phyloP scores from a whole-genome alignment of 1,139 yeast genomes.

The Pichia cactophila region DNA sequence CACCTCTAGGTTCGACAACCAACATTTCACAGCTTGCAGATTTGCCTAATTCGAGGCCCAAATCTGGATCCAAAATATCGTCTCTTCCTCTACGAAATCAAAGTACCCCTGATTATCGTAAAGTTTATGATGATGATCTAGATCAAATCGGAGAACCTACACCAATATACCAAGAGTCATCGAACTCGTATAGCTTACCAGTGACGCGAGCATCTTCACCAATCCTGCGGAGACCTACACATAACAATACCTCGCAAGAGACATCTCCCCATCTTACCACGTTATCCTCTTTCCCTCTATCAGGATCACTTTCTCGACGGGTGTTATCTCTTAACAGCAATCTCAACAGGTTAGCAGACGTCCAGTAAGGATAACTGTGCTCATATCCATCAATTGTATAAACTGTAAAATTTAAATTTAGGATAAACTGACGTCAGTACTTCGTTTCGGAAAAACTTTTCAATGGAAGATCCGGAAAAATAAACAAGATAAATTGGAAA shows the following conservation, averaged over 20 bases:
- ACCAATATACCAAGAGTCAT: constrained; percentile 21
- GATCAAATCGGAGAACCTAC: constrained; percentile 18
- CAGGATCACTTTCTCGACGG: background rate
- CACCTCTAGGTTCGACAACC: background rate
- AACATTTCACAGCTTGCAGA: background rate
- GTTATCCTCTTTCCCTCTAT: background rate
- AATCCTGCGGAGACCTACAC: background rate
- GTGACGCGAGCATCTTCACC: background rate
- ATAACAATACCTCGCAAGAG: background rate
- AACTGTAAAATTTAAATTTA: background rate
- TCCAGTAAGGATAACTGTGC: background rate
- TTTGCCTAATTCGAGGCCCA: background rate
- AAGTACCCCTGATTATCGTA: constrained; percentile 23
- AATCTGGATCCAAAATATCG: background rate
- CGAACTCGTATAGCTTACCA: background rate
- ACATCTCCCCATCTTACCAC: background rate
- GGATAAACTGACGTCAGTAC: no score
- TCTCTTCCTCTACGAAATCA: constrained; percentile 1
- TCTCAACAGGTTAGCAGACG: background rate
- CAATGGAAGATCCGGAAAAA: no score
- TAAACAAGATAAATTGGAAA: no score
- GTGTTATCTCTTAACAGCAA: background rate
- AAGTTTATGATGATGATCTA: constrained; percentile 21
- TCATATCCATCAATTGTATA: background rate
- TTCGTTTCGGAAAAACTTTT: background rate